These are phyloP conservation scores for Alisma plantagoaquatica DNA, from an alignment of 106 monocot genomes.

Conservation along the genomic window DNA sequence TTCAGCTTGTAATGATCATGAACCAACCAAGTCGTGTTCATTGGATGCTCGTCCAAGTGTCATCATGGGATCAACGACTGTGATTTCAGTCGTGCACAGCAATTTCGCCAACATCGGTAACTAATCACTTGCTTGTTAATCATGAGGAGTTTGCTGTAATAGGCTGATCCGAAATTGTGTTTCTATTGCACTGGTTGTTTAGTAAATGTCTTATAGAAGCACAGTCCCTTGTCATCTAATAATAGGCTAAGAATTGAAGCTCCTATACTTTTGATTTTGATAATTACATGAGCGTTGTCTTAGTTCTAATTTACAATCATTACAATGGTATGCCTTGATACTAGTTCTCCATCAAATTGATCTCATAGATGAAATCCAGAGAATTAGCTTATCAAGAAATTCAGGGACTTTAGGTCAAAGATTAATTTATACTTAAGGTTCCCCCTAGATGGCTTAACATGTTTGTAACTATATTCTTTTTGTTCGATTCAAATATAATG, in stretches of 20 bases:
- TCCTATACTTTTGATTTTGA: not conserved
- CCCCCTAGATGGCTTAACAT: too few relatives aligned
- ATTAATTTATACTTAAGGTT: too few relatives aligned
- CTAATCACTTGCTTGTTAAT: too few relatives aligned
- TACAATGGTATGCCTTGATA: conserved; percentile 29
- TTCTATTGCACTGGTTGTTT: not conserved
- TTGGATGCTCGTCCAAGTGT: not conserved
- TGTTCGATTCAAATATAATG: too few relatives aligned
- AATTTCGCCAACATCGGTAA: conserved; percentile 79
- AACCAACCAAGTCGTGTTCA: not conserved
- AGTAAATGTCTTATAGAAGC: not conserved
- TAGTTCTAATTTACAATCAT: conserved; percentile 43
- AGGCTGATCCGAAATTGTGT: not conserved
- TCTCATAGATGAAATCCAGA: too few relatives aligned
- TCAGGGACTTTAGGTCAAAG: too few relatives aligned
- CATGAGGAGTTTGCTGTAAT: too few relatives aligned
- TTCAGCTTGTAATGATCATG: not conserved
- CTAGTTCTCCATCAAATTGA: conserved; percentile 14
- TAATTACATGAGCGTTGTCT: conserved; percentile 3
- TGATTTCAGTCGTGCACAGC: conserved; percentile 44
- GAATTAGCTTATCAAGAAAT: too few relatives aligned
- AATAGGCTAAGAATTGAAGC: too few relatives aligned
- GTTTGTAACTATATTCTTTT: too few relatives aligned
- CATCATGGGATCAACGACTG: conserved; percentile 3
- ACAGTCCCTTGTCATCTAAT: not conserved